These are phyloP conservation scores for Wickerhamiella dianesei DNA, from an alignment of 805 yeast species.

Conservation along the genomic window DNA sequence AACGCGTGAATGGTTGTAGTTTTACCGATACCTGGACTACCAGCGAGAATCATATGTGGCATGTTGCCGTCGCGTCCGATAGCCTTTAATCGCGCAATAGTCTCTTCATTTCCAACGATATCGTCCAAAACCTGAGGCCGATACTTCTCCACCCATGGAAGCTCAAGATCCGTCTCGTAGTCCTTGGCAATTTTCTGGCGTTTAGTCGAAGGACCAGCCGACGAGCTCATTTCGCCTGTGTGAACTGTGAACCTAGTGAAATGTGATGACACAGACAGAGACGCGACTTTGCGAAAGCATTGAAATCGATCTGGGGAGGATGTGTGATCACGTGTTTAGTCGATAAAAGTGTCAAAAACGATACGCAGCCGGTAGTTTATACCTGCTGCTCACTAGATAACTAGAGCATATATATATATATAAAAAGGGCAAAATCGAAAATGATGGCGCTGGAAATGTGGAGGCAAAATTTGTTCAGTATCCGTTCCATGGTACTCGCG, in stretches of 20 bases:
- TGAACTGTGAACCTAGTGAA: background rate
- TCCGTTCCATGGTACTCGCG: background rate
- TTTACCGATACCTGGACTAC: slow-evolving; percentile 94
- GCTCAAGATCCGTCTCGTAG: slow-evolving; percentile 8
- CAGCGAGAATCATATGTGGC: slow-evolving; percentile 91
- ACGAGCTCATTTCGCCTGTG: background rate
- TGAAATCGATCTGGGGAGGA: background rate
- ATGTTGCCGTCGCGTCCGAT: slow-evolving; percentile 89
- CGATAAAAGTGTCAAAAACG: too few relatives aligned
- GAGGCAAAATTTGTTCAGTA: background rate
- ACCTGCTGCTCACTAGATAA: too few relatives aligned
- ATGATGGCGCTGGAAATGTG: too few relatives aligned
- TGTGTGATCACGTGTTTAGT: background rate
- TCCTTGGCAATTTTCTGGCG: slow-evolving; percentile 2
- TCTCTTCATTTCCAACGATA: slow-evolving; percentile 87
- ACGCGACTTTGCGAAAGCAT: background rate
- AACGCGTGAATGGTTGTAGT: slow-evolving; percentile 88
- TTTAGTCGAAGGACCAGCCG: slow-evolving; percentile 14
- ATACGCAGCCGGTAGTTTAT: too few relatives aligned
- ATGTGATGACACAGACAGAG: background rate
- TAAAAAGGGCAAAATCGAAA: too few relatives aligned
- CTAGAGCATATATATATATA: too few relatives aligned
- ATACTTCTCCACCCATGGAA: slow-evolving; percentile 79
- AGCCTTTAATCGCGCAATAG: slow-evolving; percentile 66
- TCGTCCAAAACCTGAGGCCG: slow-evolving; percentile 70